A percentile compares a stretch with the other conserved stretches of the same genome.
These are phyloP conservation scores for Rosa persica DNA, from an alignment of 306 rosid genomes.

Conservation along the genomic window DNA sequence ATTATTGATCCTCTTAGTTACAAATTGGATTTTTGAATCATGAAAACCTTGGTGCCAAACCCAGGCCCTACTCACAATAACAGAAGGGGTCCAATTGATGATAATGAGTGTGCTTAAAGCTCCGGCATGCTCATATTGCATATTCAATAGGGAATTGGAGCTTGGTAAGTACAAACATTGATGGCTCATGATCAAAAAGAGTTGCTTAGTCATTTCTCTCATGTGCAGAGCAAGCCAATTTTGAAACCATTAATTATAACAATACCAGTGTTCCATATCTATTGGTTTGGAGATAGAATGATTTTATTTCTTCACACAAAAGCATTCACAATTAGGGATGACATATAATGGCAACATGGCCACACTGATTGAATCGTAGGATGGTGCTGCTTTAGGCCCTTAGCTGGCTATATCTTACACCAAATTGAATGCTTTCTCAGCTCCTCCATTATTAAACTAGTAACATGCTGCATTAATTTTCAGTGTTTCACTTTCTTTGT, in stretches of 20 bases:
- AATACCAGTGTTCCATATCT: conserved; percentile 18
- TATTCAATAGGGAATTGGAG: conserved; percentile 10
- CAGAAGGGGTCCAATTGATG: conserved; percentile 25
- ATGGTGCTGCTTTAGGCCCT: not conserved
- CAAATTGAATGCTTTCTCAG: not conserved
- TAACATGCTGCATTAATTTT: not conserved
- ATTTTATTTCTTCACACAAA: conserved; percentile 16
- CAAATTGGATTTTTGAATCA: not conserved
- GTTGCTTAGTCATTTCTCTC: conserved; percentile 36
- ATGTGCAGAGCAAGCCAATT: conserved; percentile 54
- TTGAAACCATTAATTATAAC: conserved; percentile 10
- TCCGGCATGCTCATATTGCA: conserved; percentile 4
- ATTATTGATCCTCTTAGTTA: not conserved
- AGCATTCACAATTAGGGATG: conserved; percentile 4
- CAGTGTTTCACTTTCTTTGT: not conserved
- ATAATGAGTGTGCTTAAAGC: conserved; percentile 29
- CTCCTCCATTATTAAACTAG: not conserved
- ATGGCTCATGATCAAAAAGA: conserved; percentile 18
- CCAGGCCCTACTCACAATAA: conserved; percentile 12
- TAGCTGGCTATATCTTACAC: not conserved
- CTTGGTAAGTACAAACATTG: conserved; percentile 18
- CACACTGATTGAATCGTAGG: not conserved
- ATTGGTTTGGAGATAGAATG: conserved; percentile 14
- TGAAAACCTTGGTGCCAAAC: conserved; percentile 1
- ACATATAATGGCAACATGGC: conserved; percentile 9